Conservation (phyloP, 306 rosid species). For the Astragalus membranaceus region DNA sequence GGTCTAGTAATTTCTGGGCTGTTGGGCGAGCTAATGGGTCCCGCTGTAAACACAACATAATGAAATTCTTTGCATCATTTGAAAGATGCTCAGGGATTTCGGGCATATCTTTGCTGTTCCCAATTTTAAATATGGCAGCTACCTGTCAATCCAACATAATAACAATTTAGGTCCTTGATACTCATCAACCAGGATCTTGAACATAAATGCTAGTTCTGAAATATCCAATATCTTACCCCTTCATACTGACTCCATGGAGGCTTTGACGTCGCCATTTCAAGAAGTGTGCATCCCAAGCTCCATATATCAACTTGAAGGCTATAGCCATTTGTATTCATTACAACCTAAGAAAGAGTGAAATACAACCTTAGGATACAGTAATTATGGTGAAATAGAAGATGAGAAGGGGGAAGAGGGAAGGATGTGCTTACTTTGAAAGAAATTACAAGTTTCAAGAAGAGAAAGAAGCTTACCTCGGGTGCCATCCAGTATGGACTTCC, state of each 20-base stretch:
- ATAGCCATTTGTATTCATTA: constrained; percentile 85
- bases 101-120: constrained; percentile 94
- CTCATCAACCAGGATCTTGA: constrained; percentile 1
- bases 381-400: not conserved
- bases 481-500: constrained; percentile 99
- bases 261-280: constrained; percentile 92
- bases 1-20: constrained; percentile 61
- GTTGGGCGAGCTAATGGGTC: constrained; percentile 75
- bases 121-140: constrained; percentile 97
- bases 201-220: constrained; percentile 12
- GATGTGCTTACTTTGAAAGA: not conserved
- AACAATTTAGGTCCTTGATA: constrained; percentile 20
- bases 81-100: constrained; percentile 92
- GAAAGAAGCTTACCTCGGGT: constrained; percentile 66
- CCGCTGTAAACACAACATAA: constrained; percentile 76
- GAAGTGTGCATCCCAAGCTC: constrained; percentile 99
- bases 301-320: constrained; percentile 91
- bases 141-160: constrained; percentile 51
- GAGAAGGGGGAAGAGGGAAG: not conserved
- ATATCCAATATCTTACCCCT: constrained; percentile 69
- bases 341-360: constrained; percentile 52
- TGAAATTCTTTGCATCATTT: constrained; percentile 69
- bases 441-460: not conserved
- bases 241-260: constrained; percentile 98
- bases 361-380: constrained; percentile 12